Percentiles rank a stretch among this genome's conserved stretches.
Conservation (phyloP, 1,139 yeast species). For the Yamadazyma atmosphaerica region DNA sequence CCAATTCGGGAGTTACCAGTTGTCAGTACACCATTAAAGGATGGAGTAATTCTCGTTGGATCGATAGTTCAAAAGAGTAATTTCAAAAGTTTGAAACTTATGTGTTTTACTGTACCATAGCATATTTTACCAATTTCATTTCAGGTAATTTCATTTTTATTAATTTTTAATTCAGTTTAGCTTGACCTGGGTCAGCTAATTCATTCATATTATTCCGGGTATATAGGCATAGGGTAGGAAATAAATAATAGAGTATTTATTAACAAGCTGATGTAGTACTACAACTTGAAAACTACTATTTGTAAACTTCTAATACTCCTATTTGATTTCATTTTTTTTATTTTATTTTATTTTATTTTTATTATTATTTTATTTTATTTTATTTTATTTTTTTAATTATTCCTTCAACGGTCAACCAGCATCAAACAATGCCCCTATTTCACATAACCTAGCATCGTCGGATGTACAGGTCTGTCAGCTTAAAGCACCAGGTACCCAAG, state of each 20-base stretch:
- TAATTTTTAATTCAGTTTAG: too few species aligned
- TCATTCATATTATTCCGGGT: not conserved
- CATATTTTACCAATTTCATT: not conserved
- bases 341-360: not conserved
- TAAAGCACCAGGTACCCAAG: not conserved
- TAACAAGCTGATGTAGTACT: too few species aligned
- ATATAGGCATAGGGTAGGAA: too few species aligned
- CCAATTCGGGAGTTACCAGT: constrained; percentile 39
- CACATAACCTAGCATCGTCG: not conserved
- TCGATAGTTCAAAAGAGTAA: constrained; percentile 7
- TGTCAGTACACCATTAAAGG: constrained; percentile 55
- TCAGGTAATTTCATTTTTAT: too few species aligned
- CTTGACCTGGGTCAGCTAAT: not conserved
- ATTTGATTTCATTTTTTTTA: not conserved
- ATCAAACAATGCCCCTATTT: constrained; percentile 1
- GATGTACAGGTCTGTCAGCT: not conserved
- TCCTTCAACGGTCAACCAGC: constrained; percentile 1
- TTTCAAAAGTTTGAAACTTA: not conserved
- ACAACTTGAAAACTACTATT: too few species aligned
- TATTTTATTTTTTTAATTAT: not conserved
- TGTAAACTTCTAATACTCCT: too few species aligned
- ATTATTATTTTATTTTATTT: not conserved
- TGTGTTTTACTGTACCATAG: too few species aligned
- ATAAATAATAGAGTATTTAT: too few species aligned
- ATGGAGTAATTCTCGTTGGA: constrained; percentile 54